Conservation (phyloP, 208 protist species). For the Trichomonas gallinae region DNA sequence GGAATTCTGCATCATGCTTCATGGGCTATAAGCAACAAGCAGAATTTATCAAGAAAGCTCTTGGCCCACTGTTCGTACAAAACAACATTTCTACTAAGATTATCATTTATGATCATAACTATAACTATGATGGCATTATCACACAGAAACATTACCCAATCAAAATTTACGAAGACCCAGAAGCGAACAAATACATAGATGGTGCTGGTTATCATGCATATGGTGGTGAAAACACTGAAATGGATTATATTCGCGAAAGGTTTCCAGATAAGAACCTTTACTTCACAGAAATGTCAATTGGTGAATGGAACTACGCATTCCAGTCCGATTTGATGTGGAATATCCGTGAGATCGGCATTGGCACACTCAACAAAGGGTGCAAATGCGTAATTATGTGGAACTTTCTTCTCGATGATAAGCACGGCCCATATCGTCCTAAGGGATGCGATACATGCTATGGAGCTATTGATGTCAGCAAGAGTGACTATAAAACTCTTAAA, state of each 20-base stretch:
- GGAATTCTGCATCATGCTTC: background rate
- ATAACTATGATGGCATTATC: background rate
- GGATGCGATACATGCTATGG: background rate
- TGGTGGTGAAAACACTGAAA: background rate
- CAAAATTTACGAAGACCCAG: background rate
- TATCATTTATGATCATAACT: background rate
- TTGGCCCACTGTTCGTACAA: background rate
- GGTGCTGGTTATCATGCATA: background rate
- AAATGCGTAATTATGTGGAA: background rate
- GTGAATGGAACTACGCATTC: background rate
- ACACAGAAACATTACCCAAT: background rate
- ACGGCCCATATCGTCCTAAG: background rate
- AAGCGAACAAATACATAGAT: background rate
- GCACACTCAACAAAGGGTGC: background rate
- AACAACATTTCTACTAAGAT: background rate
- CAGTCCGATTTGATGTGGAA: background rate
- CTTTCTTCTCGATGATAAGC: background rate
- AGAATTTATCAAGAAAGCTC: background rate
- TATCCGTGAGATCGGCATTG: background rate
- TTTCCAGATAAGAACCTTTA: background rate
- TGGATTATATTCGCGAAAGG: background rate
- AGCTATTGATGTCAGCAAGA: background rate
- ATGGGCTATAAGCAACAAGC: background rate
- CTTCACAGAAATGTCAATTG: slow-evolving; percentile 15
- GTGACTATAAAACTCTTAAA: background rate